Evolutionary conservation across 805 yeast genomes (phyloP).

Genomic region (Wickerhamiella dianesei): DNA sequence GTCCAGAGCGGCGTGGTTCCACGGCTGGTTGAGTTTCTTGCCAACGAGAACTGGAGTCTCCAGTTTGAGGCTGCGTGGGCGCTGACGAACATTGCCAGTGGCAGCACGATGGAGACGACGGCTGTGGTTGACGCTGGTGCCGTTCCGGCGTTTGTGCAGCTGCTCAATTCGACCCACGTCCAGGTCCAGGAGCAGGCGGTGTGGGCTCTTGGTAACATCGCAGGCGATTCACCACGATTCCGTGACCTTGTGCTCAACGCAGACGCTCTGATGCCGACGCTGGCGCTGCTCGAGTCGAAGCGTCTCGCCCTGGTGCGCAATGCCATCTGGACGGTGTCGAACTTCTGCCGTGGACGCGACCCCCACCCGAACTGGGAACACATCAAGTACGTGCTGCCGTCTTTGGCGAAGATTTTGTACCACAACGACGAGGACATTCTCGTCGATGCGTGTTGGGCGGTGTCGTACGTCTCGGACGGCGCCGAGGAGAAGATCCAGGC

Average conservation of each 20-base stretch:
- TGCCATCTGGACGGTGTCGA: slow-evolving; percentile 96
- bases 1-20: slow-evolving; percentile 92
- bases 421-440: slow-evolving; percentile 86
- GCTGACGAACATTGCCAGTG: slow-evolving; percentile 94
- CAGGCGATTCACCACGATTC: slow-evolving; percentile 86
- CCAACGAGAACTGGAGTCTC: slow-evolving; percentile 54
- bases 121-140: slow-evolving; percentile 90
- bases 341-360: slow-evolving; percentile 88
- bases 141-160: slow-evolving; percentile 76
- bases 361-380: slow-evolving; percentile 94
- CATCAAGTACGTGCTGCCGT: slow-evolving; percentile 79
- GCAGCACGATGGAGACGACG: slow-evolving; percentile 75
- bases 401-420: slow-evolving; percentile 78
- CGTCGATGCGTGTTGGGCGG: slow-evolving; percentile 98
- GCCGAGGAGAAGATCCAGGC: slow-evolving; percentile 88
- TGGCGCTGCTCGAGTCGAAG: slow-evolving; percentile 65
- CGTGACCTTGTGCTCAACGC: slow-evolving; percentile 79
- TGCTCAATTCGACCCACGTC: slow-evolving; percentile 63
- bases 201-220: slow-evolving; percentile 98
- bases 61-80: slow-evolving; percentile 99
- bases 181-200: slow-evolving; percentile 98
- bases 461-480: slow-evolving; percentile 88
- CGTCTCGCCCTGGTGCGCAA: slow-evolving; percentile 78
- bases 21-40: slow-evolving; percentile 74
- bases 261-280: slow-evolving; percentile 80